A percentile compares a stretch with the other conserved stretches of the same genome.
phyloP scores from a whole-genome alignment of 2,329 filamentous ascomycete genomes.

The Fusarium camptoceras region DNA sequence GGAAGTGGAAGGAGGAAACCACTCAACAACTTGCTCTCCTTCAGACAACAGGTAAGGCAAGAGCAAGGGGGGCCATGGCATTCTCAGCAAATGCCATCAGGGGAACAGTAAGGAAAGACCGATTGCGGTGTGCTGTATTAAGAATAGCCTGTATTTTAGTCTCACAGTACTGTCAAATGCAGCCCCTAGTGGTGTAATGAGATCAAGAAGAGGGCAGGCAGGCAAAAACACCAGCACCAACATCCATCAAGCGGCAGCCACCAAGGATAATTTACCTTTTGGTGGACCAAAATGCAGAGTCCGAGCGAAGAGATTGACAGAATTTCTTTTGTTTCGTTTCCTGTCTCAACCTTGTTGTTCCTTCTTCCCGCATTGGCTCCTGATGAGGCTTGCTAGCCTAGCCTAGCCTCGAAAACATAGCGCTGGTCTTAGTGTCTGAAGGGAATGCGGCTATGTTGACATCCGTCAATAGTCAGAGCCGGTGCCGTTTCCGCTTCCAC shows the following conservation, averaged over 20 bases:
- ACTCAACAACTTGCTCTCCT: not conserved
- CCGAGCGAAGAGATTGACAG: not conserved
- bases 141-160: slow-evolving; percentile 27
- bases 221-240: slow-evolving; percentile 7
- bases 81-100: slow-evolving; percentile 33
- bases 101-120: slow-evolving; percentile 2
- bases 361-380: slow-evolving; percentile 11
- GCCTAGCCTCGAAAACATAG: slow-evolving; percentile 12
- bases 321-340: slow-evolving; percentile 31
- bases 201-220: not conserved
- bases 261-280: not conserved
- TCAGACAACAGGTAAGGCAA: not conserved
- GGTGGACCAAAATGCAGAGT: not conserved
- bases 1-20: not conserved
- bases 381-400: slow-evolving; percentile 38
- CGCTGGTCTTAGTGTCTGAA: slow-evolving; percentile 23
- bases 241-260: not conserved
- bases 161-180: slow-evolving; percentile 4
- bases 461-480: slow-evolving; percentile 20
- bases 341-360: slow-evolving; percentile 30
- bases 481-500: slow-evolving; percentile 11
- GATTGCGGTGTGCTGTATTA: slow-evolving; percentile 26
- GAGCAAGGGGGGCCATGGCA: slow-evolving; percentile 24
- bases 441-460: slow-evolving; percentile 29
- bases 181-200: slow-evolving; percentile 1